These are phyloP conservation scores for Globisporangium middletonii DNA, from an alignment of 352 stramenopile species.

Conservation along the genomic window DNA sequence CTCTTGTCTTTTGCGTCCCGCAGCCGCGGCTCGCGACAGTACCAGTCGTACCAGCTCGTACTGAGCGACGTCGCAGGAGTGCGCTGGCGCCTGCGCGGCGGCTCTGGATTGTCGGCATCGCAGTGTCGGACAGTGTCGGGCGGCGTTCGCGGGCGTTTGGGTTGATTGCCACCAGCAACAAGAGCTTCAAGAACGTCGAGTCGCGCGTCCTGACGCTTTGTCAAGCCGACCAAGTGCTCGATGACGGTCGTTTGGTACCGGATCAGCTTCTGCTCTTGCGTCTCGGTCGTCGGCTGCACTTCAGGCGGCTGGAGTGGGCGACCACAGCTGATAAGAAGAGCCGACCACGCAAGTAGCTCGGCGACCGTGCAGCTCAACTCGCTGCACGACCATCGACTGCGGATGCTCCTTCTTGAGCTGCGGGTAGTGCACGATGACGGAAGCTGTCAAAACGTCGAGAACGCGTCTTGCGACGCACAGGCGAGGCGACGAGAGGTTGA, in stretches of 20 bases:
- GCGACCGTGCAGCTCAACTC: background rate
- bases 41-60: constrained; percentile 4
- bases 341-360: background rate
- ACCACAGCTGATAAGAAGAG: background rate
- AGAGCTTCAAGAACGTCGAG: constrained; percentile 1
- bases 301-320: background rate
- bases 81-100: background rate
- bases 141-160: background rate
- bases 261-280: constrained; percentile 3
- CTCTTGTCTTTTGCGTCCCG: background rate
- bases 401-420: background rate
- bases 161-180: background rate
- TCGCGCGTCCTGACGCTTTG: constrained; percentile 2
- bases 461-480: background rate
- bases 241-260: constrained; percentile 5
- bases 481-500: background rate
- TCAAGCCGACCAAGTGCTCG: constrained; percentile 1
- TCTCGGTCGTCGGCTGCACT: background rate
- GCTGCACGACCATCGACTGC: background rate
- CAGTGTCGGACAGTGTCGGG: background rate
- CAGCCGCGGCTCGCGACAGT: constrained; percentile 3
- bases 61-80: background rate
- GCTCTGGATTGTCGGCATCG: background rate
- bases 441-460: background rate
- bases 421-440: background rate